Conservation (phyloP, 2,329 filamentous ascomycete genomes). For the Venturia asperata region DNA sequence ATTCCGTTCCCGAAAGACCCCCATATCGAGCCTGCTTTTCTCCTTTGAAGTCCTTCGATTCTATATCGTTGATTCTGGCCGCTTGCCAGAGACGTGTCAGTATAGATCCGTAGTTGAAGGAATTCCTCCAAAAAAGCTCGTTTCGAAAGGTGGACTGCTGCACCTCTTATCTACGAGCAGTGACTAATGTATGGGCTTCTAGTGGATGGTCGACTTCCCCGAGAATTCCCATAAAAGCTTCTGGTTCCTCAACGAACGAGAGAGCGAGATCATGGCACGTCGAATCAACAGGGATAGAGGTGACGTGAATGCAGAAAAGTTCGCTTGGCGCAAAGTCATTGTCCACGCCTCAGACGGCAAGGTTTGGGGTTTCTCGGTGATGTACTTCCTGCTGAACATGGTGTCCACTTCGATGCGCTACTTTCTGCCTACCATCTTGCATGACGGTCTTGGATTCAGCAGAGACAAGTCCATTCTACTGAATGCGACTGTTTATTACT, state of each 20-base stretch:
- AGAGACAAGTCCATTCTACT: constrained; percentile 36
- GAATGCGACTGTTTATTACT: constrained; percentile 20
- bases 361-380: constrained; percentile 55
- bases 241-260: constrained; percentile 50
- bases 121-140: not conserved
- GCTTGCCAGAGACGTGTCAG: not conserved
- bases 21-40: not conserved
- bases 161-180: no score
- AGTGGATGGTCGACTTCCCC: constrained; percentile 64
- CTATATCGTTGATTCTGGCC: not conserved
- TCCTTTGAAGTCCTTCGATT: not conserved
- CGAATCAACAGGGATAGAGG: constrained; percentile 56
- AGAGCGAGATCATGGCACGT: constrained; percentile 49
- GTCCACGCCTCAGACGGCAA: constrained; percentile 53
- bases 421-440: constrained; percentile 56
- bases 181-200: not conserved
- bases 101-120: not conserved
- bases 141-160: not conserved
- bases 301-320: constrained; percentile 51
- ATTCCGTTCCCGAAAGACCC: not conserved
- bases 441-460: constrained; percentile 49
- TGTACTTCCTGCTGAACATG: constrained; percentile 62
- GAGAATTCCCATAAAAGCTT: constrained; percentile 52
- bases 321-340: constrained; percentile 47
- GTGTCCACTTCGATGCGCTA: constrained; percentile 60